These are phyloP conservation scores for Spinacia oleracea DNA, from an alignment of 179 eudicot genomes.

Conservation along the genomic window DNA sequence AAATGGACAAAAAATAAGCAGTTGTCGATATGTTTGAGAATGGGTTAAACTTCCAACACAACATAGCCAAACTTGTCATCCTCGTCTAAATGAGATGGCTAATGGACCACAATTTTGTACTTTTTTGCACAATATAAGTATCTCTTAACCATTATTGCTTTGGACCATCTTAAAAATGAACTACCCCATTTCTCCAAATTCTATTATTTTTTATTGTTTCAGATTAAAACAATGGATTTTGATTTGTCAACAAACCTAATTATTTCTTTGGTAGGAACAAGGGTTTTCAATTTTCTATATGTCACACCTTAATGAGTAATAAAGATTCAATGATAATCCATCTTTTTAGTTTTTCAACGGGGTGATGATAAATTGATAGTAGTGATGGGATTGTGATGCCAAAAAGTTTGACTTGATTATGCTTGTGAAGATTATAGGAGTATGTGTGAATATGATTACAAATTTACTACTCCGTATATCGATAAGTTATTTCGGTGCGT, in stretches of 20 bases:
- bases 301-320: conserved; percentile 1
- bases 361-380: background rate
- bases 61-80: conserved; percentile 1
- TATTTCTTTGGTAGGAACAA: background rate
- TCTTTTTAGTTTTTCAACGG: background rate
- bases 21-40: background rate
- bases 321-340: background rate
- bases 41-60: conserved; percentile 1
- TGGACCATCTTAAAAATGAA: conserved; percentile 5
- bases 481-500: too few species aligned
- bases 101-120: conserved; percentile 13
- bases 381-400: background rate
- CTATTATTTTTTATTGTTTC: background rate
- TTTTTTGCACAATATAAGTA: background rate
- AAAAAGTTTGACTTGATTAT: conserved; percentile 1
- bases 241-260: conserved; percentile 3
- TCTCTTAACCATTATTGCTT: background rate
- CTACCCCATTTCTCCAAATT: background rate
- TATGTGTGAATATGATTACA: background rate
- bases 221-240: background rate
- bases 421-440: background rate
- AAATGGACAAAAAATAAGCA: background rate
- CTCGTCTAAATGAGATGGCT: conserved; percentile 6
- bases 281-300: background rate
- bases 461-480: too few species aligned